Base-by-base conservation (phyloP, 805 yeast species). In the Saccharomyces cerevisiae region DNA sequence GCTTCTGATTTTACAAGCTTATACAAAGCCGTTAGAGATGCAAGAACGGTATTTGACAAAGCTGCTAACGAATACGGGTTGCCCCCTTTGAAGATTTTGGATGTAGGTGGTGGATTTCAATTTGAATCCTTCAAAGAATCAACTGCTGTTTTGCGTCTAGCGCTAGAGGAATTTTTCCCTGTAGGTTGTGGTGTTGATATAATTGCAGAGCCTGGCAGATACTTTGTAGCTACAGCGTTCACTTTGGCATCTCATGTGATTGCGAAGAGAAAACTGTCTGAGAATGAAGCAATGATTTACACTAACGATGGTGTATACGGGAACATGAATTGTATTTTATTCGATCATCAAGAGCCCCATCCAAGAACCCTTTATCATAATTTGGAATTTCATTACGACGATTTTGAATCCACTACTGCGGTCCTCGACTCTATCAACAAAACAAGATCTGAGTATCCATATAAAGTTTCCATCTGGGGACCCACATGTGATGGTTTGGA, bases 401-500 rank as follows among this genome's bases (percentile, higher is more conserved):
- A 69, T 46, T 63, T 65, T 51, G 65, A 65, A 43, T 62, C 71
- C 27, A 54, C 67, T 1, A 57, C 66, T 0, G 53, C 51, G n/a
- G 51, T 21, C 14, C 32, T 46, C 29, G 30, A 46, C 21, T 29
- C 49, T 13, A 46, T n/a, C 13, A 41, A 8, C 1, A 51, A 36
- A 14, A 43, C 57, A 4, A 53, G 41, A 29, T 41, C 47, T 6
- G 55, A 49, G 6, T 57, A 59, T 43, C 67, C 69, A 46, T 63
- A 69, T 58, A 69, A 69, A 47, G 85, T 79, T 52, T 87, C 96
- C 3, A 78, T 94, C 56, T 92, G 99, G 99, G 99, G 99, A 5
- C 99, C 98, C 48, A 92, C 98, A 21, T 92, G 99, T 73, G 99
- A 92, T 72, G 97, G 97, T 2, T 76, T 92, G 58, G 99, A 92